Evolutionary conservation across 2,329 filamentous ascomycete genomes (phyloP), one percentile per base, ranked within the genome.

Genomic region (Helminthosporium solani): DNA sequence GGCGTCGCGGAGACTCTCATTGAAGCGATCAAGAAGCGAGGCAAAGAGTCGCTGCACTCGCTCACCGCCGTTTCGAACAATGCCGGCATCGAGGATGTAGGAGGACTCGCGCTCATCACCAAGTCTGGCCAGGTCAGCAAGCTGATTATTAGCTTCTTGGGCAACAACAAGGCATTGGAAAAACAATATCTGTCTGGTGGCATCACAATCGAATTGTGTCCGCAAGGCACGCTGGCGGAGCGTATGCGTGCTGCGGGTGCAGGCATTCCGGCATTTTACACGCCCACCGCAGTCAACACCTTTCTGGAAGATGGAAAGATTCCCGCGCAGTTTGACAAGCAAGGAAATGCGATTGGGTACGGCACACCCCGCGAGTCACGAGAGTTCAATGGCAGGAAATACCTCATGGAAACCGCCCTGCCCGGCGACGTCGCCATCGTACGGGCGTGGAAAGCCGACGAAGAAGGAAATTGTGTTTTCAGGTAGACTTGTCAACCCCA

Each of bases 51-150:
- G 16, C 46, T 69, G 27, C 63, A 69, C 28, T 63, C 62, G 6
- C 72, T 92, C 19, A 90, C 86, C 0, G 87, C 86, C 12, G 84
- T 91, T 1, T 90, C 87, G 33, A 92, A 92, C 66, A 92, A 92
- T 64, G 87, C 87, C 14, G 88, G 88, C 20, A 77, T 83, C 6
- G 83, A 86, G 45, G 82, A 81, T 30, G 80, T 82, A 2, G 66
- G 66, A 14, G 88, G 88, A 0, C 73, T 92, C 21, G 82, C 86
- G 2, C 78, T 81, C 3, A 77, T 92, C 23, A 84, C 86, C 0
- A 78, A 83, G 46, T 80, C 82, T 0, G 86, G 86, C 1, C 87
- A 90, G 60, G 76, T 92, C 27, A 77, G 81, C 56, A 83, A 86
- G 53, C 78, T 91, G 57, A 84, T 90, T 45, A 75, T 89, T n/a